A percentile compares a stretch with the other conserved stretches of the same genome.
phyloP scores from a whole-genome alignment of 2,329 filamentous ascomycete genomes.

The Alternaria sp. region DNA sequence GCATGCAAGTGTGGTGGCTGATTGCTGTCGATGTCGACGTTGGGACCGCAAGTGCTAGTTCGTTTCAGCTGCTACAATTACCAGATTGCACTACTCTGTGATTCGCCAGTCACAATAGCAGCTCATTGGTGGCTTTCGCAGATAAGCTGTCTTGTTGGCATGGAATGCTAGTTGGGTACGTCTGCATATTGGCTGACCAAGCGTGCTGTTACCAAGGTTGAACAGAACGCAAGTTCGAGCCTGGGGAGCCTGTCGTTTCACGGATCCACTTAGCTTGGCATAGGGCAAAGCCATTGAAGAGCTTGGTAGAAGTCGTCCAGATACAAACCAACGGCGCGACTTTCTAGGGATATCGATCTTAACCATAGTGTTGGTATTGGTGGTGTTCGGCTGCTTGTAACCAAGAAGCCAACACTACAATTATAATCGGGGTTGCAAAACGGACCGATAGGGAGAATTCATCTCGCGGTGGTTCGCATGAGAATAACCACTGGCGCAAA shows the following conservation, averaged over 20 bases:
- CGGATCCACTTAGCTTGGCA: not conserved
- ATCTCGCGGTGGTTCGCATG: not conserved
- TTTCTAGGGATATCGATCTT: not conserved
- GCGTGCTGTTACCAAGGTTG: not conserved
- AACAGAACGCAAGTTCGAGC: not conserved
- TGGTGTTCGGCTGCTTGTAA: not conserved
- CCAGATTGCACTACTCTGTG: slow-evolving; percentile 2
- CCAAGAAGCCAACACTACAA: not conserved
- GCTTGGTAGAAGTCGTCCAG: not conserved
- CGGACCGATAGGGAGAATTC: not conserved
- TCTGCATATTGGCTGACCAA: not conserved
- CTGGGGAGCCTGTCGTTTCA: not conserved
- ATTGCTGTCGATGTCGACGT: not conserved
- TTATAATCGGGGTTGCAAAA: not conserved
- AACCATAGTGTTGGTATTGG: not conserved
- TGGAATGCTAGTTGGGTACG: not conserved
- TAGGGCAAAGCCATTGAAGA: not conserved
- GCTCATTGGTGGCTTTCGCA: slow-evolving; percentile 1
- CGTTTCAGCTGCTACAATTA: slow-evolving; percentile 1
- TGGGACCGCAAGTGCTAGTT: slow-evolving; percentile 4
- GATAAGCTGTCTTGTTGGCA: not conserved
- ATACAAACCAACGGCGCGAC: not conserved
- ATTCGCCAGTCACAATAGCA: not conserved
- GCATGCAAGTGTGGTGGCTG: not conserved
- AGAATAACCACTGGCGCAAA: not conserved